phyloP scores from a whole-genome alignment of 108 stramenopile species.

The Nitzschia sp. region DNA sequence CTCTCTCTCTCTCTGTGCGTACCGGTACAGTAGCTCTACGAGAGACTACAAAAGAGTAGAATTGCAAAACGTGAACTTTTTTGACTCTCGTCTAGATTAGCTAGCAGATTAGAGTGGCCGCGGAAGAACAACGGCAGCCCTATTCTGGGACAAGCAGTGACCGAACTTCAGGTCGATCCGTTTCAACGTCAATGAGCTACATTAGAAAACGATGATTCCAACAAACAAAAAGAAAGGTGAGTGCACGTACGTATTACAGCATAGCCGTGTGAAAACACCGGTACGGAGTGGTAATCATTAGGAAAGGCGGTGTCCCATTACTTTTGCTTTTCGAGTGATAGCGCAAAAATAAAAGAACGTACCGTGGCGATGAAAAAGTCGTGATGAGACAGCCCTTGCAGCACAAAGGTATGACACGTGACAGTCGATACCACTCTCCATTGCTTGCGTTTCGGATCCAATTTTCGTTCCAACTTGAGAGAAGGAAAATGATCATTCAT shows the following conservation, averaged over 20 bases:
- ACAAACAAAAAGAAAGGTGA: neutral
- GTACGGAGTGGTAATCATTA: too few species aligned
- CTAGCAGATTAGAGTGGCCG: too few species aligned
- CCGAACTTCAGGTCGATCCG: constrained; percentile 31
- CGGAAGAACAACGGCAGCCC: too few species aligned
- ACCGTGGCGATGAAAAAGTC: constrained; percentile 67
- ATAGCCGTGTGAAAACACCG: too few species aligned
- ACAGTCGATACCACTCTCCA: constrained; percentile 49
- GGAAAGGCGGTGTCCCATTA: neutral
- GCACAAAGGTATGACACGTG: constrained; percentile 40
- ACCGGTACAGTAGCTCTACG: too few species aligned
- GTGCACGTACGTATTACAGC: neutral
- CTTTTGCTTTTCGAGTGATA: neutral
- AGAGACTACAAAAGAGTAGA: too few species aligned
- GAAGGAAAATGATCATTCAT: constrained; percentile 59
- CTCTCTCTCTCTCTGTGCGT: too few species aligned
- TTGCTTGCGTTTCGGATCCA: constrained; percentile 26
- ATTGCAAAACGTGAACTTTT: too few species aligned
- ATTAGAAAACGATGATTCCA: neutral
- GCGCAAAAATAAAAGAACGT: constrained; percentile 9
- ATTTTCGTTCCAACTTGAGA: constrained; percentile 32
- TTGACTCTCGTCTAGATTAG: too few species aligned
- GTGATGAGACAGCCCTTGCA: constrained; percentile 54
- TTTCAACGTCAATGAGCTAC: constrained; percentile 51
- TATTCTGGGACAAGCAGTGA: constrained; percentile 22